Evolutionary conservation across 2,329 filamentous ascomycete genomes (phyloP).

Genomic region (Scedosporium apiospermum): DNA sequence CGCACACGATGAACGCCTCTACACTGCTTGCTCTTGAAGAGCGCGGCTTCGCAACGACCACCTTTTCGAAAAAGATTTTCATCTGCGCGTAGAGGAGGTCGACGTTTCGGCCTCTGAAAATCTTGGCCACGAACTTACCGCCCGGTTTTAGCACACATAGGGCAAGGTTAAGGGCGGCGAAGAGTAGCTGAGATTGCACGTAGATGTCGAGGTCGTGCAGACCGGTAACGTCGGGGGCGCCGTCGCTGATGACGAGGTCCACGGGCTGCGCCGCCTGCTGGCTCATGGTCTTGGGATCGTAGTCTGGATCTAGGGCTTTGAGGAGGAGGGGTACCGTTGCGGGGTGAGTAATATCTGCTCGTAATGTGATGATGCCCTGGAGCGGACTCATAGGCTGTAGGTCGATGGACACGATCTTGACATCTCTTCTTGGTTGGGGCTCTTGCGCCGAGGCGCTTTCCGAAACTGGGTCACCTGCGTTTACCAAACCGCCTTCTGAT

Average conservation of each 20-base stretch:
- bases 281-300: constrained; percentile 31
- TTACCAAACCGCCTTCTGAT: constrained; percentile 6
- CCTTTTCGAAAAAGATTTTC: constrained; percentile 76
- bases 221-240: constrained; percentile 91
- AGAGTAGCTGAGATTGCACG: constrained; percentile 90
- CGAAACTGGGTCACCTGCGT: neutral
- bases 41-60: constrained; percentile 86
- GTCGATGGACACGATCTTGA: constrained; percentile 94
- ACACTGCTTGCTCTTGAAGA: constrained; percentile 94
- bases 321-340: constrained; percentile 87
- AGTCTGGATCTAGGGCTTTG: constrained; percentile 68
- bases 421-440: constrained; percentile 43
- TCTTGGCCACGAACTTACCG: constrained; percentile 96
- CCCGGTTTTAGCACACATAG: constrained; percentile 87
- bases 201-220: constrained; percentile 97
- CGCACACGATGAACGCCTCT: constrained; percentile 92
- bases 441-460: constrained; percentile 7
- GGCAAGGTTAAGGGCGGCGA: constrained; percentile 86
- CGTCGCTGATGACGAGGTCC: constrained; percentile 90
- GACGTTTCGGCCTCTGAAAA: constrained; percentile 91
- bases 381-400: constrained; percentile 92
- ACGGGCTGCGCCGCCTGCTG: constrained; percentile 62
- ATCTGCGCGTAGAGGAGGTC: constrained; percentile 91
- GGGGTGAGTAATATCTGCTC: constrained; percentile 95
- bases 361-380: constrained; percentile 82